These are phyloP conservation scores for Pseudogymnoascus destructans DNA, from an alignment of 2,329 filamentous ascomycete species.

Conservation along the genomic window DNA sequence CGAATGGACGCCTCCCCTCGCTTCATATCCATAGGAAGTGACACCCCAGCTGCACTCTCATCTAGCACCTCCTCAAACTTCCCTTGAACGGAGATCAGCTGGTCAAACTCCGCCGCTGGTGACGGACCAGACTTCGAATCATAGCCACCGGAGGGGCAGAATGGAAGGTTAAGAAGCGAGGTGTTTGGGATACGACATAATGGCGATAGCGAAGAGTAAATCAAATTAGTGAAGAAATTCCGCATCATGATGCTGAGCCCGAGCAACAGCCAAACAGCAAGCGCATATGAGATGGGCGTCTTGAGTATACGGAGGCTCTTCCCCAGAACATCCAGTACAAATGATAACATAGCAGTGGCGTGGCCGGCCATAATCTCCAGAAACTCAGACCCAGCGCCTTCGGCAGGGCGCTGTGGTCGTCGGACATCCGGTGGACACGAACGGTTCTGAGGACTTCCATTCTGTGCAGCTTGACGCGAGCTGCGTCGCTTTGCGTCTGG, in stretches of 20 bases:
- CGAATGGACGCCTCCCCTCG: slow-evolving; percentile 60
- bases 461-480: slow-evolving; percentile 13
- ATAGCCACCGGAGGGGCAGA: slow-evolving; percentile 36
- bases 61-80: slow-evolving; percentile 65
- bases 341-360: slow-evolving; percentile 26
- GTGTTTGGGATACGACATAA: slow-evolving; percentile 57
- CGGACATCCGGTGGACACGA: neutral
- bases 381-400: neutral
- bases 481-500: slow-evolving; percentile 16
- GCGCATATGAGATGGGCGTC: slow-evolving; percentile 46
- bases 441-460: slow-evolving; percentile 18
- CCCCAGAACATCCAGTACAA: slow-evolving; percentile 41
- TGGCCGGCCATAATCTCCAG: slow-evolving; percentile 18
- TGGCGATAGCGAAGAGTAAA: slow-evolving; percentile 50
- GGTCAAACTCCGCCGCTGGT: slow-evolving; percentile 48
- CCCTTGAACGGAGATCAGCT: slow-evolving; percentile 61
- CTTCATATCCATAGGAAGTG: slow-evolving; percentile 68
- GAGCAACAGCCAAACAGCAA: slow-evolving; percentile 48
- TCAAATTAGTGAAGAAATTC: slow-evolving; percentile 48
- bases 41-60: slow-evolving; percentile 49
- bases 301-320: slow-evolving; percentile 50
- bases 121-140: slow-evolving; percentile 16
- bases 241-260: slow-evolving; percentile 45
- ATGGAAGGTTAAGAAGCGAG: slow-evolving; percentile 47
- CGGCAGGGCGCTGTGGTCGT: neutral